phyloP scores from a whole-genome alignment of 2,329 filamentous ascomycete species.

The Grosmannia clavigera region DNA sequence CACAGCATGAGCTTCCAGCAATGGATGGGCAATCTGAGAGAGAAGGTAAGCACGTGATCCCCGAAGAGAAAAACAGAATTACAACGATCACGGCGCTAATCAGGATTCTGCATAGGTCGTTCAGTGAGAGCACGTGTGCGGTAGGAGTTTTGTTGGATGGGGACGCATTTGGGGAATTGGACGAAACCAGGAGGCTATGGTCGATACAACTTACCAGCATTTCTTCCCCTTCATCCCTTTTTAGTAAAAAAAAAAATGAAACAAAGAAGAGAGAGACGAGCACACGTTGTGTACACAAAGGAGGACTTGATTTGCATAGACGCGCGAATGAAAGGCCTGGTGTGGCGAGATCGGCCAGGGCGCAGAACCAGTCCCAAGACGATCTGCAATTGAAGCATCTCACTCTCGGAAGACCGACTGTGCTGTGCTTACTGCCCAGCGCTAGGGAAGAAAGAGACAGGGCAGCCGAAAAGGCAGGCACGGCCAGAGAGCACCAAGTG shows the following conservation, averaged over 20 bases:
- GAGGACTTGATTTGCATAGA: not conserved
- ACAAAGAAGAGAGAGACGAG: not conserved
- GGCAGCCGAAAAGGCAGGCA: not conserved
- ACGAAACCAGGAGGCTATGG: not conserved
- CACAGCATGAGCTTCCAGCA: slow-evolving; percentile 86
- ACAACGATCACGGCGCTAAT: not conserved
- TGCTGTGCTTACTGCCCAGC: not conserved
- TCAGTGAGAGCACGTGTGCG: slow-evolving; percentile 16
- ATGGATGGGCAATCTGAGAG: slow-evolving; percentile 82
- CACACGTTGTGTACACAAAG: not conserved
- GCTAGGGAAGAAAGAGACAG: not conserved
- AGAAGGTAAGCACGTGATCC: slow-evolving; percentile 58
- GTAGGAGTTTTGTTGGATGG: not conserved
- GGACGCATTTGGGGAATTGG: not conserved
- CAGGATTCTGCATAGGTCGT: slow-evolving; percentile 18
- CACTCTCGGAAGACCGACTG: not conserved
- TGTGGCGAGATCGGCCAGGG: not conserved
- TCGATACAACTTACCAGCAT: not conserved
- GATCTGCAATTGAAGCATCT: not conserved
- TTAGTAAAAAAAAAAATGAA: not conserved
- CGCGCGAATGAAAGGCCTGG: not conserved
- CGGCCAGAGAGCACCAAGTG: not conserved
- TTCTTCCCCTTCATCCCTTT: not conserved
- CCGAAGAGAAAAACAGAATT: not conserved
- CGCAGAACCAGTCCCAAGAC: not conserved